A percentile compares a stretch with the other conserved stretches of the same genome.
Evolutionary conservation across 2,329 filamentous ascomycete genomes (phyloP).

Genomic region (Hymenoscyphus albidus): DNA sequence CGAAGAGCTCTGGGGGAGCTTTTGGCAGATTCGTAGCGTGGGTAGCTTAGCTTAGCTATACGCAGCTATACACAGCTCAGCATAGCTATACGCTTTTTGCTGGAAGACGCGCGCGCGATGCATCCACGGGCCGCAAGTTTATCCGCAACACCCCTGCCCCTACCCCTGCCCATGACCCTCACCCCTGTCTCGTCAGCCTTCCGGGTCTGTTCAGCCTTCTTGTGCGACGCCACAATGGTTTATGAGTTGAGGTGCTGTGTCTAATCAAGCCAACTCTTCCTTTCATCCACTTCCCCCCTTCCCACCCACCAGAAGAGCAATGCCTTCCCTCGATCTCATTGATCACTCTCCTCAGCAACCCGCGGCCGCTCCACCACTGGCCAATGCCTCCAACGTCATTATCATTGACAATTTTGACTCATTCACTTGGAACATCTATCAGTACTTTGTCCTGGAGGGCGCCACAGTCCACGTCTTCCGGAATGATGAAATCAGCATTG

Average conservation of each 20-base stretch:
- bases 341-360: conserved; percentile 89
- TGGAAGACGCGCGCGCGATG: conserved; percentile 22
- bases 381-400: conserved; percentile 83
- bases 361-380: conserved; percentile 65
- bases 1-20: conserved; percentile 18
- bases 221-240: no score
- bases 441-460: conserved; percentile 95
- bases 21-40: conserved; percentile 1
- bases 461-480: conserved; percentile 85
- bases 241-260: no score
- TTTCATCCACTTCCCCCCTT: background rate
- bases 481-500: conserved; percentile 85
- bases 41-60: background rate
- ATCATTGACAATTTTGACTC: conserved; percentile 99
- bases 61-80: background rate
- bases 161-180: no score
- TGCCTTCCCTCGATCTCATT: conserved; percentile 49
- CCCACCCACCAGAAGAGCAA: conserved; percentile 24
- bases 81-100: conserved; percentile 9
- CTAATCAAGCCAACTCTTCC: background rate
- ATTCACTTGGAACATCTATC: conserved; percentile 99
- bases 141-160: background rate
- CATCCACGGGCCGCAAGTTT: background rate
- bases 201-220: background rate
- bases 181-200: conserved; percentile 3